Evolutionary conservation across 306 rosid genomes (phyloP), one percentile per base, ranked within the genome.

Genomic region (Cicer cuneatum): DNA sequence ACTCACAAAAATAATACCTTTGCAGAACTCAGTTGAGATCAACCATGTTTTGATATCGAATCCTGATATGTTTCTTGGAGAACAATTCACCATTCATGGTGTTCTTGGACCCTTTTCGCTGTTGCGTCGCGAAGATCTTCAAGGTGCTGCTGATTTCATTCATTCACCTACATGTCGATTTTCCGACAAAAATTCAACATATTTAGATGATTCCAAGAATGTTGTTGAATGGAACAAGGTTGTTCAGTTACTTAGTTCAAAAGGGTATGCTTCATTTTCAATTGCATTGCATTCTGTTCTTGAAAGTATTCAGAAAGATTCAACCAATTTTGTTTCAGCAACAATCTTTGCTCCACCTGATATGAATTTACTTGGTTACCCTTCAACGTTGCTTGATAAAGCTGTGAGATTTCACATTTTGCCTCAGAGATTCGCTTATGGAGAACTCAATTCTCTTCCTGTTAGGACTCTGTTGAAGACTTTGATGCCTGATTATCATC

Each of bases 311-410:
- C 54, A 66, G 65, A 82, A 71, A 66, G 90, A 89, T 14, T 60
- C 83, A 2, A 16, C 10, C 38, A 41, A 65, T 33, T 80, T 76
- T 75, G 61, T 6, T 40, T 84, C 85, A 1, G 80, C 43, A 1
- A 93, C 98, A 1, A 64, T 93, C 8, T 93, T 90, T 42, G 92
- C 88, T 47, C 98, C 98, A 15, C 90, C 85, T 7, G 87, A 82
- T 68, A 74, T 89, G 61, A 54, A 65, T 7, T 15, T 86, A 1
- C 56, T 84, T 0, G 79, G 82, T 15, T 40, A 69, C 71, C 83
- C 90, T 64, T 71, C 80, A 0, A 42, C 66, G 8, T 49, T 84
- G 64, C 87, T 90, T 69, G 75, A 82, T 52, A 84, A 80, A 69
- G 72, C 83, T 2, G 93, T 93, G 83, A 85, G 90, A 82, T 46